phyloP scores from a whole-genome alignment of 2,329 filamentous ascomycete species.

The Plenodomus lindquistii region DNA sequence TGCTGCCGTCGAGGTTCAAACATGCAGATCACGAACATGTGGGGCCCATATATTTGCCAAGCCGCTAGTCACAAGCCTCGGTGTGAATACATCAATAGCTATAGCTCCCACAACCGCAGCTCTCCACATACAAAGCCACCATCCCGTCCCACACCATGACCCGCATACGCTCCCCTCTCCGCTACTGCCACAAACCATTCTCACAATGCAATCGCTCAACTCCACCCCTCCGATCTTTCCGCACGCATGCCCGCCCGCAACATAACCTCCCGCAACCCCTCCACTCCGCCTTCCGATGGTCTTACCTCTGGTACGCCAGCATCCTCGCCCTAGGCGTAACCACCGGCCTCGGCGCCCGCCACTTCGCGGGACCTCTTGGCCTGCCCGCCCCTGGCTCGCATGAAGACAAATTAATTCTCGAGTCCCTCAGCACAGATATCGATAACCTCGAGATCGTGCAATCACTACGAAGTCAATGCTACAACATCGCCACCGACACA shows the following conservation, averaged over 20 bases:
- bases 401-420: conserved; percentile 34
- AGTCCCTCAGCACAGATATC: conserved; percentile 28
- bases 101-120: not conserved
- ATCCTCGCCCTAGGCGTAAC: conserved; percentile 30
- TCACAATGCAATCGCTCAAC: not conserved
- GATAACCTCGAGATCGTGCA: conserved; percentile 40
- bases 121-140: not conserved
- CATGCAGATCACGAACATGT: not conserved
- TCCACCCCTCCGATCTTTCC: conserved; percentile 2
- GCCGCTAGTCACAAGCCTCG: conserved; percentile 32
- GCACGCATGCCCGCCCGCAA: conserved; percentile 4
- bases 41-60: conserved; percentile 12
- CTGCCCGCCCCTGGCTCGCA: conserved; percentile 30
- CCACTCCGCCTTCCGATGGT: conserved; percentile 30
- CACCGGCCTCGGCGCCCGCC: conserved; percentile 27
- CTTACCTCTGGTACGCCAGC: conserved; percentile 39
- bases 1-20: not conserved
- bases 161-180: conserved; percentile 18
- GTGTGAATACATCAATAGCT: conserved; percentile 7
- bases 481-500: conserved; percentile 29
- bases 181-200: conserved; percentile 7
- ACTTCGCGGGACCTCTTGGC: conserved; percentile 31
- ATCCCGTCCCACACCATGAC: conserved; percentile 18
- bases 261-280: conserved; percentile 15
- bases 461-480: conserved; percentile 32